These are phyloP conservation scores for Phanerochaete carnosa DNA, from an alignment of 768 basidiomycete genomes.

Conservation along the genomic window DNA sequence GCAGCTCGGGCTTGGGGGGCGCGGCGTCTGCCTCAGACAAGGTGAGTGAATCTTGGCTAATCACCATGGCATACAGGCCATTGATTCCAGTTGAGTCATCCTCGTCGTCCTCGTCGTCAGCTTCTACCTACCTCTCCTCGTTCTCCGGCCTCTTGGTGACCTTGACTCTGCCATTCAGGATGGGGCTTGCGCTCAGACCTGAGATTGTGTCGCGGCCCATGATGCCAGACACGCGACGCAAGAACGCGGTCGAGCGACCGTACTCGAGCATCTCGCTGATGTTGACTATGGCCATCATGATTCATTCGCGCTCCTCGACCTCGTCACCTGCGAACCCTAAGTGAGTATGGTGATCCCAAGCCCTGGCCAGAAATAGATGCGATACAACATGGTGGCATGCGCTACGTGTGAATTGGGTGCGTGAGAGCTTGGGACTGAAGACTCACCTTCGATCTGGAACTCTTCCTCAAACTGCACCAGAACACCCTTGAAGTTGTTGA, in stretches of 20 bases:
- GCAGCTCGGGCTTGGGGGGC: slow-evolving; percentile 41
- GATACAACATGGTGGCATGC: slow-evolving; percentile 14
- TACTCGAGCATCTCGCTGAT: slow-evolving; percentile 84
- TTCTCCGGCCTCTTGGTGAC: slow-evolving; percentile 31
- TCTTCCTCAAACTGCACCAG: slow-evolving; percentile 86
- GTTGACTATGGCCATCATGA: slow-evolving; percentile 92
- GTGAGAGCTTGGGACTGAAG: neutral
- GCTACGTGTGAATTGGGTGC: neutral
- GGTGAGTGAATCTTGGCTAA: slow-evolving; percentile 30
- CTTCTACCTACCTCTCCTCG: slow-evolving; percentile 60
- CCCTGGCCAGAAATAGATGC: neutral
- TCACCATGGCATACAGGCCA: slow-evolving; percentile 20
- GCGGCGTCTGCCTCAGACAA: slow-evolving; percentile 24
- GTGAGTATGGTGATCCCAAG: neutral
- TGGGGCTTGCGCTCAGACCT: slow-evolving; percentile 38
- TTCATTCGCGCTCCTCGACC: slow-evolving; percentile 86
- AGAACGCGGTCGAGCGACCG: slow-evolving; percentile 67
- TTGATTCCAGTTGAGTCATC: slow-evolving; percentile 23
- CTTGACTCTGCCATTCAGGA: slow-evolving; percentile 40
- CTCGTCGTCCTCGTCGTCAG: slow-evolving; percentile 54
- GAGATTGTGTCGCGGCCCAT: slow-evolving; percentile 27
- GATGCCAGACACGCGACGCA: slow-evolving; percentile 60
- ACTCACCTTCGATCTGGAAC: slow-evolving; percentile 61
- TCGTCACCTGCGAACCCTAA: slow-evolving; percentile 19
- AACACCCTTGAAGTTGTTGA: slow-evolving; percentile 85